Percentiles rank a stretch among this genome's conserved stretches.
Evolutionary conservation across 225 moss, liverwort and hornwort genomes (phyloP).

Genomic region (Antitrichia curtipendula): DNA sequence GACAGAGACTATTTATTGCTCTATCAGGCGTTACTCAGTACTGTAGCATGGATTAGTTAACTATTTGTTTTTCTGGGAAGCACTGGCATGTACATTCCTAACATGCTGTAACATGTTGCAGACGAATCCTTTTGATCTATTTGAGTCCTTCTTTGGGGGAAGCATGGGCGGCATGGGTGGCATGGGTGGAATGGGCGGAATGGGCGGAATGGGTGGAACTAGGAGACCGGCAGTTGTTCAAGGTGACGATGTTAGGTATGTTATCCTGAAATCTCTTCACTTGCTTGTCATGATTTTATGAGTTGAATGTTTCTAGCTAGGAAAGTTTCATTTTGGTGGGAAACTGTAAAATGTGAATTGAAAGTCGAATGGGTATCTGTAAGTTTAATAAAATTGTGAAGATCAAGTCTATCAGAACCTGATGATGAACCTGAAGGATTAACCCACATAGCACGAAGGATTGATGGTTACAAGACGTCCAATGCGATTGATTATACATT

Average conservation of each 20-base stretch:
- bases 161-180: constrained; percentile 46
- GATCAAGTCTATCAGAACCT: background rate
- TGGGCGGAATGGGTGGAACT: constrained; percentile 68
- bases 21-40: background rate
- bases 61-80: background rate
- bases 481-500: background rate
- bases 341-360: background rate
- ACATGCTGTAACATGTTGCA: constrained; percentile 24
- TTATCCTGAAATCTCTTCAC: background rate
- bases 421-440: background rate
- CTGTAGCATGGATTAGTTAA: background rate
- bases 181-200: constrained; percentile 60
- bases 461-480: background rate
- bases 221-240: constrained; percentile 66
- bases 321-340: background rate
- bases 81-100: background rate
- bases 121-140: constrained; percentile 97
- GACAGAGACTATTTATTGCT: background rate
- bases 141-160: constrained; percentile 96
- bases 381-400: background rate
- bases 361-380: background rate
- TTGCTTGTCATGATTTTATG: background rate
- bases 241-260: constrained; percentile 91
- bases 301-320: background rate
- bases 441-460: background rate